Conservation (phyloP, 495 filamentous ascomycete species). For the Monascus purpureus region DNA sequence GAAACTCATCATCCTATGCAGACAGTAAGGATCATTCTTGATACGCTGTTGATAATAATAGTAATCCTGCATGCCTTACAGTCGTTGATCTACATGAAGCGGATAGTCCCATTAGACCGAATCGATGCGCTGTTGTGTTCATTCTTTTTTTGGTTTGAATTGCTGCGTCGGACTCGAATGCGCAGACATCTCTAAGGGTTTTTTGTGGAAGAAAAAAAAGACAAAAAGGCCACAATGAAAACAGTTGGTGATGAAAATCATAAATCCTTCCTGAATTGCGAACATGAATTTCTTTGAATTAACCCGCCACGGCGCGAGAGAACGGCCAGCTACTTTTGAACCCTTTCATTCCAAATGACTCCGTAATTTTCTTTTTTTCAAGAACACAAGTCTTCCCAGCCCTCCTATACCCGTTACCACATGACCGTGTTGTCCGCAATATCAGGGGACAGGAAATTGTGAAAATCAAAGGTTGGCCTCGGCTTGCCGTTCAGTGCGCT, state of each 20-base stretch:
- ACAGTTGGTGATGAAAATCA: constrained; percentile 23
- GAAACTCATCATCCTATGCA: no score
- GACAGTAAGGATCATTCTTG: no score
- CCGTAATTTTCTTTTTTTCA: constrained; percentile 12
- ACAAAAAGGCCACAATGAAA: no score
- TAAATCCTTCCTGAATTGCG: constrained; percentile 23
- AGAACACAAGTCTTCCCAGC: constrained; percentile 16
- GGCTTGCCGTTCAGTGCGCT: constrained; percentile 30
- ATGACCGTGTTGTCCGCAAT: constrained; percentile 16
- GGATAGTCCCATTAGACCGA: no score
- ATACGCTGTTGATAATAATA: no score
- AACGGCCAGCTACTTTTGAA: constrained; percentile 35
- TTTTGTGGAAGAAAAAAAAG: constrained; percentile 2
- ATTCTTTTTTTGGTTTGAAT: no score
- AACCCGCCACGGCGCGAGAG: constrained; percentile 36
- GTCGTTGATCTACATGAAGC: no score
- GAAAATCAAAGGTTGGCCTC: constrained; percentile 18
- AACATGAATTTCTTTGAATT: constrained; percentile 30
- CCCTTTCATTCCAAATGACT: constrained; percentile 32
- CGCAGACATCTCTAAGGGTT: no score
- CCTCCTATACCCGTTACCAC: constrained; percentile 24
- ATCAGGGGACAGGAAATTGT: constrained; percentile 13
- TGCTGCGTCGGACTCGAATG: no score
- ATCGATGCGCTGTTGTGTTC: no score
- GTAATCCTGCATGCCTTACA: no score